Base-by-base conservation (phyloP, 331 rosid genomes). In the Quercus lobata region DNA sequence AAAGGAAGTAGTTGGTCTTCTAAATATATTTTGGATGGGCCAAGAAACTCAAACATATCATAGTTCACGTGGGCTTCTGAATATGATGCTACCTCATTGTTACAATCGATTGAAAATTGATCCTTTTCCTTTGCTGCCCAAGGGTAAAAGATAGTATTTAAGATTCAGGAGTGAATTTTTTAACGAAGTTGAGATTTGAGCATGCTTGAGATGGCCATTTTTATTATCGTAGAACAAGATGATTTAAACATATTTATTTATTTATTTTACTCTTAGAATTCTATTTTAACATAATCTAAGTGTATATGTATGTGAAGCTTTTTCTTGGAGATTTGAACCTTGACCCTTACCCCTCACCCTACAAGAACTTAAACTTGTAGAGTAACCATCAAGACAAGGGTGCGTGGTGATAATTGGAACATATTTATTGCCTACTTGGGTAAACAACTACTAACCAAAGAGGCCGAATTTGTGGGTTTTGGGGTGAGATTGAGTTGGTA, bases 391-490 rank as follows among this genome's bases (percentile, higher is more conserved):
- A 35, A 1, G 9, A 35, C 8, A 35, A 35, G 9, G 2, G 44
- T 35, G 44, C 8, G 8, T 1, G 9, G 44, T 35, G 44, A 35
- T 6, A 35, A 35, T 35, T 35, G 2, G 9, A 35, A 1, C 44
- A 35, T 35, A 35, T 6, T 35, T 35, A 35, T 7, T 35, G 44
- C 44, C 44, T 35, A 35, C 9, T 35, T 35, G 9, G 9, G 44
- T 7, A 6, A 35, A 35, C 44, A 35, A 35, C 44, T 6, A 35
- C 69, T 63, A 84, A 60, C 79, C 87, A 25, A 78, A 72, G 62
- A 84, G 80, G 54, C 61, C 55, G 18, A 84, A 72, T 6, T 69
- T 83, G 18, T 35, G 27, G 52, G 80, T 55, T 78, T 79, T 73
- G 2, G 74, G 76, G 37, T 52, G 32, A 35, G 74, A 6, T 29